Base-by-base conservation (phyloP, 148 eudicot species). In the Rhododendron mucronatum region DNA sequence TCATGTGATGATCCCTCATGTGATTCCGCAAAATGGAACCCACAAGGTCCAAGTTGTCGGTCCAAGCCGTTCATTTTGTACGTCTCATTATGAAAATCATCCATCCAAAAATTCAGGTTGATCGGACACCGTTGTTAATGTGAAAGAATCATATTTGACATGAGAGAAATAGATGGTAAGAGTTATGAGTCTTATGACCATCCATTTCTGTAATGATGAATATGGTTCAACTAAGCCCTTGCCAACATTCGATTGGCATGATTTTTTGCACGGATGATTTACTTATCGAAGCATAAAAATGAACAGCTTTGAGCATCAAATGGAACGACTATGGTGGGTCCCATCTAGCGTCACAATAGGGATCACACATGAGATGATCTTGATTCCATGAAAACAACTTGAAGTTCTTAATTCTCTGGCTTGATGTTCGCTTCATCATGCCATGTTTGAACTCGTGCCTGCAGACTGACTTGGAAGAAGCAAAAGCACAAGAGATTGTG, bases 391-490 rank as follows among this genome's bases (percentile, higher is more conserved):
- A 48, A 13, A 85, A 76, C 39, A 41, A 85, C 18, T 85, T 51
- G 35, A 78, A 35, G 18, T 75, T 75, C 71, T 18, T 18, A 13
- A 12, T 84, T 35, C 23, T 75, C 47, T 51, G 3, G 41, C 7
- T 15, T 83, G 4, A 69, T 81, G 7, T 69, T 16, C 21, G 3
- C 51, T 26, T 71, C 82, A n/a, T 84, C 51, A 84, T 39, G 30
- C 77, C 59, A 78, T 30, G 10, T 84, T 81, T 88, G 86, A 71
- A 47, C 23, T 82, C 35, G n/a, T 83, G 45, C 74, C 23, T 92
- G 89, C 94, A 97, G 99, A 92, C 94, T 57, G 99, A 95, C 89
- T 67, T 91, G 91, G 99, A 97, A 93, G 99, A 95, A 90, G 90
- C 96, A 84, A 97, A 97, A 91, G 59, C 91, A 86, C 94, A 92